Base-by-base conservation (phyloP, 2,329 filamentous ascomycete species). In the Hymenoscyphus fructigenus region DNA sequence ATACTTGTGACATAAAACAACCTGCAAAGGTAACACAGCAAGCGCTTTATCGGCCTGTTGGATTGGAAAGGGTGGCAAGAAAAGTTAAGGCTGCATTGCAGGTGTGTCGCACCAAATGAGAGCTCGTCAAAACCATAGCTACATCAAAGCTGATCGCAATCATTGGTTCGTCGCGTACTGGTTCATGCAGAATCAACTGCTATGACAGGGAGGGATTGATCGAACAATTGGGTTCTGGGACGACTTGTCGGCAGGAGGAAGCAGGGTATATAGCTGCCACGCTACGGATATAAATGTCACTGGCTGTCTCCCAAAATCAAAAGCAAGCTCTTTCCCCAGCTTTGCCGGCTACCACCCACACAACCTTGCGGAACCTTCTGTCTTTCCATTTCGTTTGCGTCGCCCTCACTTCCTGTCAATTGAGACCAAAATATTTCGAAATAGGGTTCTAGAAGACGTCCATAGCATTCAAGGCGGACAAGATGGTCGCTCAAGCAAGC, bases 1-100 rank as follows among this genome's bases (percentile, higher is more conserved):
- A 59, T 38, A 47, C 36, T 17, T 53, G 59, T 60, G 59, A 60
- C 60, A 61, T 38, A 61, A 61, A 55, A 61, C 17, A 61, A 56
- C 47, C n/a, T 36, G 50, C 44, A 61, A 55, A 26, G 41, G 20
- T 47, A 57, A 61, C 44, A 59, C 47, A 53, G n/a, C 47, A 53
- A 53, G 23, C 23, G 57, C 60, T 61, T 41, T 61, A 61, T 61
- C 60, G 38, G 26, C 38, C 10, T 9, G 2, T 58, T 20, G 56
- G 17, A 17, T 28, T 38, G n/a, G 29, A 20, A 58, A 20, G 7
- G 15, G 29, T 15, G 29, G 15, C 5, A 38, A 20, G 17, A 34
- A n/a, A 41, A 26, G 17, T 12, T 47, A 12, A 20, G 15, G 23
- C 57, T 38, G 34, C 36, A 59, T 59, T 20, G 34, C 57, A 47